Conservation (phyloP, 1,139 yeast species). For the Diutina catenulata region DNA sequence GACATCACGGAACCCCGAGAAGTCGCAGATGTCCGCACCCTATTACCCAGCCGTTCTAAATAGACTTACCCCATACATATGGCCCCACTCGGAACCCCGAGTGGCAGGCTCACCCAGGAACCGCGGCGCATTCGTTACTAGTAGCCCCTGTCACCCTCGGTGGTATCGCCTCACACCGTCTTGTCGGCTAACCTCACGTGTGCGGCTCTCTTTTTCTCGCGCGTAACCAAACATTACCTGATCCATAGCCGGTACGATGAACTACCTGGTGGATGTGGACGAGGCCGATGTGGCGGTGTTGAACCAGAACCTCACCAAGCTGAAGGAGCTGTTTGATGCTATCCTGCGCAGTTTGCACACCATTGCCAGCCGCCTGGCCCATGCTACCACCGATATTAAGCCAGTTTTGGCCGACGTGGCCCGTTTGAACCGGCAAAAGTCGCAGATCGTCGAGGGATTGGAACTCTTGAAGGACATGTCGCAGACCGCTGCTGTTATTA, state of each 20-base stretch:
- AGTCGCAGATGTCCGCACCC: no score
- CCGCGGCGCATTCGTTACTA: no score
- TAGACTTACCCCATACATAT: no score
- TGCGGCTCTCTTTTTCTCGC: no score
- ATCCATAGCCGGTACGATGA: background rate
- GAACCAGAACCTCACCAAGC: constrained; percentile 56
- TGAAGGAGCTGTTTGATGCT: constrained; percentile 43
- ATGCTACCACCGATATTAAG: constrained; percentile 52
- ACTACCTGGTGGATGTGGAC: constrained; percentile 23
- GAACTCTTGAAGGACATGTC: constrained; percentile 52
- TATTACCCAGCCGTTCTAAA: no score
- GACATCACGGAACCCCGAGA: no score
- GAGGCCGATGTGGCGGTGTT: constrained; percentile 80
- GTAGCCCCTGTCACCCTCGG: no score
- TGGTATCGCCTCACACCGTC: no score
- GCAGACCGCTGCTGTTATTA: constrained; percentile 50
- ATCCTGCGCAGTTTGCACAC: constrained; percentile 45
- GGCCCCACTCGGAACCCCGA: no score
- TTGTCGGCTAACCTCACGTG: no score
- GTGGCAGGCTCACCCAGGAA: no score
- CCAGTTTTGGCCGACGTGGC: constrained; percentile 64
- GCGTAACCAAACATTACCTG: no score
- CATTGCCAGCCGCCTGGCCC: constrained; percentile 46
- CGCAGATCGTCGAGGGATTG: constrained; percentile 51
- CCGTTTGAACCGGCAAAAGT: constrained; percentile 40